phyloP scores from a whole-genome alignment of 192 early-diverging fungal genomes.

The Rhizophagus clarus region DNA sequence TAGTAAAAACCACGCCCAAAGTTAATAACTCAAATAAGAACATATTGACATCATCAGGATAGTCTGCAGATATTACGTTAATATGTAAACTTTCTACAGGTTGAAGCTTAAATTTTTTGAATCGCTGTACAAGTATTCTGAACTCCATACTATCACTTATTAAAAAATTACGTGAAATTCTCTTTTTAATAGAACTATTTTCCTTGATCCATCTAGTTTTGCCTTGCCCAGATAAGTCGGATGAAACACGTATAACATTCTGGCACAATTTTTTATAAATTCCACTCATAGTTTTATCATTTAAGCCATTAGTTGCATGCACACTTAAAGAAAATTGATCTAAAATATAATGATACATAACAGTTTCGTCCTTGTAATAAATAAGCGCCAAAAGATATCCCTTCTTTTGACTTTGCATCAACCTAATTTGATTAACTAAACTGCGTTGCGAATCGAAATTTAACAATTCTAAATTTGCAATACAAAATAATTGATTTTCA shows the following conservation, averaged over 20 bases:
- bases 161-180: constrained; percentile 19
- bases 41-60: constrained; percentile 33
- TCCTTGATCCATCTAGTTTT: constrained; percentile 34
- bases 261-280: constrained; percentile 27
- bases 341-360: constrained; percentile 26
- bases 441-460: neutral
- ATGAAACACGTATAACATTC: constrained; percentile 27
- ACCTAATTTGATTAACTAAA: constrained; percentile 25
- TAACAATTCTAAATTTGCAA: constrained; percentile 27
- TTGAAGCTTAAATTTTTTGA: constrained; percentile 7
- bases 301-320: constrained; percentile 15
- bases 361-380: constrained; percentile 8
- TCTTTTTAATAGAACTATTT: neutral
- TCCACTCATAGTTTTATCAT: neutral
- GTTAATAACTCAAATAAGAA: constrained; percentile 33
- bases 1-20: constrained; percentile 1
- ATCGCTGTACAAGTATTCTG: neutral
- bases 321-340: constrained; percentile 33
- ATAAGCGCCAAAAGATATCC: constrained; percentile 17
- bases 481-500: constrained; percentile 26
- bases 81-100: constrained; percentile 30
- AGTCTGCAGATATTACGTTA: constrained; percentile 8
- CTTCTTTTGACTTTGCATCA: neutral
- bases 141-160: constrained; percentile 29
- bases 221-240: constrained; percentile 30